These are phyloP conservation scores for Saturnispora diversa DNA, from an alignment of 805 yeast genomes.

Conservation along the genomic window DNA sequence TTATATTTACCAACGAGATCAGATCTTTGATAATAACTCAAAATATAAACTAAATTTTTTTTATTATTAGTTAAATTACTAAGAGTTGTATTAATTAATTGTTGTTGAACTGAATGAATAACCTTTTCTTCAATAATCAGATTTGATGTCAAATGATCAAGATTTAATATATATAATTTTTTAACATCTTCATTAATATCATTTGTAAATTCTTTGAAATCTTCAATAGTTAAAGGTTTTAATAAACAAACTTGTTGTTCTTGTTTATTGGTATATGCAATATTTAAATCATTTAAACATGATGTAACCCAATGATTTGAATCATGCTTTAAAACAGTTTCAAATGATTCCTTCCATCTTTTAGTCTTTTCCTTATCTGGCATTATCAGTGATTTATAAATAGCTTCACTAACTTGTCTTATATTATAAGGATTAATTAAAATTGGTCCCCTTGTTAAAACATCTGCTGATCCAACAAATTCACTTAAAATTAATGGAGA, in stretches of 20 bases:
- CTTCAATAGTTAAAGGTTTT: constrained; percentile 26
- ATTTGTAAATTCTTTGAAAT: constrained; percentile 31
- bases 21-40: constrained; percentile 54
- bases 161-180: constrained; percentile 44
- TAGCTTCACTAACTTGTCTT: constrained; percentile 53
- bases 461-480: constrained; percentile 88
- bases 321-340: constrained; percentile 57
- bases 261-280: constrained; percentile 38
- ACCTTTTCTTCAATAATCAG: constrained; percentile 29
- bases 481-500: constrained; percentile 85
- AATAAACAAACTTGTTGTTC: constrained; percentile 19
- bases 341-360: constrained; percentile 56
- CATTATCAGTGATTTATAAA: constrained; percentile 62
- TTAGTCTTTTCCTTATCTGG: constrained; percentile 42
- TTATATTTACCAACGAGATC: constrained; percentile 64
- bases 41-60: constrained; percentile 59
- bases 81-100: constrained; percentile 49
- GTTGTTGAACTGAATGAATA: constrained; percentile 49
- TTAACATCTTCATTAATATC: constrained; percentile 23
- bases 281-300: constrained; percentile 45
- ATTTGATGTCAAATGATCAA: constrained; percentile 38
- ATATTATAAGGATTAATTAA: constrained; percentile 90
- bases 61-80: constrained; percentile 51
- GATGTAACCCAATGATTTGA: constrained; percentile 65
- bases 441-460: constrained; percentile 61